phyloP scores from a whole-genome alignment of 768 basidiomycete species.

The Suillus paluster region DNA sequence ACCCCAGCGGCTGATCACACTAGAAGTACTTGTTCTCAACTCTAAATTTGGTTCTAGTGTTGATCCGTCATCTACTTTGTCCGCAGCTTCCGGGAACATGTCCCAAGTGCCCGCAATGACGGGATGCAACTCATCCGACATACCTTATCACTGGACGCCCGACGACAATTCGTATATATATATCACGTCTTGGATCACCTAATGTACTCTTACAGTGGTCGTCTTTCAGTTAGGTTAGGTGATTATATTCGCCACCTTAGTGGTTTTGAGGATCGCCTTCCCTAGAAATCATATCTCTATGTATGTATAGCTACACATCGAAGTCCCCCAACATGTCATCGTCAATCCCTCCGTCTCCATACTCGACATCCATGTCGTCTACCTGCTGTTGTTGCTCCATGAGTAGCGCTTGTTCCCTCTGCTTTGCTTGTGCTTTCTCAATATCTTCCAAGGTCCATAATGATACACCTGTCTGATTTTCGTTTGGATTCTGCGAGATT shows the following conservation, averaged over 20 bases:
- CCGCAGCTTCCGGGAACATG: slow-evolving; percentile 45
- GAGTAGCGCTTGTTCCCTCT: slow-evolving; percentile 64
- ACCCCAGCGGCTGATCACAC: slow-evolving; percentile 54
- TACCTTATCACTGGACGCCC: not conserved
- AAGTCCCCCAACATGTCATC: slow-evolving; percentile 65
- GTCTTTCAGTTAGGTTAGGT: not conserved
- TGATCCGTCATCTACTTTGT: slow-evolving; percentile 17
- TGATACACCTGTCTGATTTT: slow-evolving; percentile 92
- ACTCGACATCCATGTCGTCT: slow-evolving; percentile 54
- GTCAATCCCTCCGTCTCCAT: slow-evolving; percentile 67
- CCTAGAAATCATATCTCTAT: not conserved
- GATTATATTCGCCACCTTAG: not conserved
- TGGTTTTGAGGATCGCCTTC: not conserved
- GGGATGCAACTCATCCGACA: slow-evolving; percentile 7
- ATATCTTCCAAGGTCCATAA: slow-evolving; percentile 96
- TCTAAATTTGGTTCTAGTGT: slow-evolving; percentile 4
- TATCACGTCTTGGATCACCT: slow-evolving; percentile 6
- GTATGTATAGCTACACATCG: slow-evolving; percentile 39
- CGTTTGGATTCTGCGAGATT: slow-evolving; percentile 98
- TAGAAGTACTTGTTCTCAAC: slow-evolving; percentile 43
- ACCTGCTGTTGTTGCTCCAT: slow-evolving; percentile 43
- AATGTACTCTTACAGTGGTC: not conserved
- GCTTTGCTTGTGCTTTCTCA: slow-evolving; percentile 82
- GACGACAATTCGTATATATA: slow-evolving; percentile 16
- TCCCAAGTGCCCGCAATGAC: slow-evolving; percentile 33